A percentile compares a stretch with the other conserved stretches of the same genome.
Evolutionary conservation across 2,329 filamentous ascomycete genomes (phyloP).

Genomic region (Decorospora gaudefroyi): DNA sequence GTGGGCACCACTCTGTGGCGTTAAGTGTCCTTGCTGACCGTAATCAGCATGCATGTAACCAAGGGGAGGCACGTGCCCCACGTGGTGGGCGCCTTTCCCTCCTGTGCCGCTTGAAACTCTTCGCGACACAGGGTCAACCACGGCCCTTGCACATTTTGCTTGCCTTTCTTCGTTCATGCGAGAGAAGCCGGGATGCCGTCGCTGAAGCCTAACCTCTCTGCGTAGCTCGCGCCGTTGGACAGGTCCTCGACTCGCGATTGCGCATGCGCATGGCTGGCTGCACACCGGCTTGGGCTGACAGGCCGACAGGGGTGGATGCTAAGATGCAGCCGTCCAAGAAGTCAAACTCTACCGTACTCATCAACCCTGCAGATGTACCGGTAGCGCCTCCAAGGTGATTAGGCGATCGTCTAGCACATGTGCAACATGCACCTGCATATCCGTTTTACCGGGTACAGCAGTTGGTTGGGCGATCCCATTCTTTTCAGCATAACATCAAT

Average conservation of each 20-base stretch:
- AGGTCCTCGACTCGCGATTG: constrained; percentile 8
- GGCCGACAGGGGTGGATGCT: constrained; percentile 16
- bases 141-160: constrained; percentile 1
- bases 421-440: constrained; percentile 20
- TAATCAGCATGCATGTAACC: neutral
- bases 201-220: too few relatives aligned
- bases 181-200: neutral
- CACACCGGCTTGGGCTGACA: constrained; percentile 22
- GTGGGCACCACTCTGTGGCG: constrained; percentile 22
- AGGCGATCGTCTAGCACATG: constrained; percentile 21
- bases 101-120: constrained; percentile 16
- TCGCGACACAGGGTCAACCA: constrained; percentile 19
- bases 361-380: constrained; percentile 21
- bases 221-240: too few relatives aligned
- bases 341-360: constrained; percentile 17
- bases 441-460: constrained; percentile 21
- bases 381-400: constrained; percentile 8
- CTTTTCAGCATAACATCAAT: constrained; percentile 13
- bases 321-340: constrained; percentile 8
- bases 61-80: constrained; percentile 20
- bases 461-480: constrained; percentile 21
- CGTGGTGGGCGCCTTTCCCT: constrained; percentile 25
- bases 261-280: constrained; percentile 16
- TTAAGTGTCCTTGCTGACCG: constrained; percentile 18
- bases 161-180: neutral